phyloP scores from a whole-genome alignment of 805 yeast species.

The Hagleromyces aurorensis region DNA sequence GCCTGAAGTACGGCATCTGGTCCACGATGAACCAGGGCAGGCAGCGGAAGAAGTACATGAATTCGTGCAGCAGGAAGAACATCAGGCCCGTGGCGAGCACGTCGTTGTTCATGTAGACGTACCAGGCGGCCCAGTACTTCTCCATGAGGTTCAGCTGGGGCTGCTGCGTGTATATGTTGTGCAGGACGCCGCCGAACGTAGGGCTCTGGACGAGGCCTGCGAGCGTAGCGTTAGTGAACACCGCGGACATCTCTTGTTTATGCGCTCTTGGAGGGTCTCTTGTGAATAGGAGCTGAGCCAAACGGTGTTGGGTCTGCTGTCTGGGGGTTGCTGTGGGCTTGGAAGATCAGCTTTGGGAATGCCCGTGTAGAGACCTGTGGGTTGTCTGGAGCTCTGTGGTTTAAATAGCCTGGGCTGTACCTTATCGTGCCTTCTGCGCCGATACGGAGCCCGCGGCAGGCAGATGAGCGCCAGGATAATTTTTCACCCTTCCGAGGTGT shows the following conservation, averaged over 20 bases:
- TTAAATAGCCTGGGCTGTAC: too few relatives aligned
- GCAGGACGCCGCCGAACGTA: constrained; percentile 9
- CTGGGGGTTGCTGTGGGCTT: too few relatives aligned
- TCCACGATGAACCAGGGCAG: constrained; percentile 85
- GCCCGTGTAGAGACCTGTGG: too few relatives aligned
- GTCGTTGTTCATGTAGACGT: constrained; percentile 72
- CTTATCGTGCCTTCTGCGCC: too few relatives aligned
- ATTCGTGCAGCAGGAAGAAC: constrained; percentile 70
- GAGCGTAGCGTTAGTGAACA: constrained; percentile 22
- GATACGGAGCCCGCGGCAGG: too few relatives aligned
- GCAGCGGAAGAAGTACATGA: constrained; percentile 82
- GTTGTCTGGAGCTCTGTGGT: too few relatives aligned
- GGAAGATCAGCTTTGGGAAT: too few relatives aligned
- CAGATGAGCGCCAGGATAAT: too few relatives aligned
- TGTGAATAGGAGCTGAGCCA: too few relatives aligned
- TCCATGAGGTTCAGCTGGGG: constrained; percentile 46
- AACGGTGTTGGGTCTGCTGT: too few relatives aligned
- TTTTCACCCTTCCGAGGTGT: too few relatives aligned
- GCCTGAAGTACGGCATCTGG: constrained; percentile 67
- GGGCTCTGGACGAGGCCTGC: constrained; percentile 7
- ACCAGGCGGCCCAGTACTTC: constrained; percentile 76
- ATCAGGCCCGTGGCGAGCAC: constrained; percentile 79
- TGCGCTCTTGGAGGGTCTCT: too few relatives aligned
- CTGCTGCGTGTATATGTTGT: constrained; percentile 30
- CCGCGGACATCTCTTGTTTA: constrained; percentile 21